Conservation (phyloP, 257 asterid species). For the Ligustrum vulgare region DNA sequence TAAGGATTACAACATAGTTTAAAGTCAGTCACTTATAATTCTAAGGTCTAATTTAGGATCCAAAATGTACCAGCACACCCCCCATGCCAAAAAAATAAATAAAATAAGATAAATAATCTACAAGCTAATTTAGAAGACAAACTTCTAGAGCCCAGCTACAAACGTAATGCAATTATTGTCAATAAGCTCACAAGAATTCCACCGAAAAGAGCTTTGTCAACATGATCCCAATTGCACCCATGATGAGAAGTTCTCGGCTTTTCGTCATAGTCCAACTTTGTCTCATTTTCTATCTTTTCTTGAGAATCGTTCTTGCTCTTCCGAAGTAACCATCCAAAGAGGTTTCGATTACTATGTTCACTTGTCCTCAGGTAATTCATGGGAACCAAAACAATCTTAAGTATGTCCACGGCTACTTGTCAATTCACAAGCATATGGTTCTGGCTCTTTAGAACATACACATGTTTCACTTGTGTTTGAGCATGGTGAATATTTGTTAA, state of each 20-base stretch:
- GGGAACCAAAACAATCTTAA: slow-evolving; percentile 25
- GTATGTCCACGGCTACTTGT: slow-evolving; percentile 42
- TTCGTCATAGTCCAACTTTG: slow-evolving; percentile 29
- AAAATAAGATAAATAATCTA: background rate
- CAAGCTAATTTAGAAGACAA: slow-evolving; percentile 12
- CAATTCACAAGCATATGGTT: slow-evolving; percentile 51
- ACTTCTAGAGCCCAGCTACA: slow-evolving; percentile 41
- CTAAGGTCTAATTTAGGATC: background rate
- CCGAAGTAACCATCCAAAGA: slow-evolving; percentile 55
- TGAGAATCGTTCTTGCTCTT: slow-evolving; percentile 46
- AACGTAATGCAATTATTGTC: slow-evolving; percentile 45
- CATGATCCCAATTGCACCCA: slow-evolving; percentile 40
- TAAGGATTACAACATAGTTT: slow-evolving; percentile 8
- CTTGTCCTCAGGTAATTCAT: slow-evolving; percentile 26
- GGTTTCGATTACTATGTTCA: slow-evolving; percentile 37
- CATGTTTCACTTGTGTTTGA: slow-evolving; percentile 43
- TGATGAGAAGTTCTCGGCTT: slow-evolving; percentile 27
- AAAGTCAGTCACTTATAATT: slow-evolving; percentile 1
- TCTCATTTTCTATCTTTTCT: slow-evolving; percentile 29
- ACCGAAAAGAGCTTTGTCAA: slow-evolving; percentile 59
- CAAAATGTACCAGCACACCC: background rate
- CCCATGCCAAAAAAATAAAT: too few relatives aligned
- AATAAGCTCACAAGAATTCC: slow-evolving; percentile 60
- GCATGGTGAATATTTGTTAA: slow-evolving; percentile 34
- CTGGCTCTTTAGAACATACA: slow-evolving; percentile 58